Evolutionary conservation across 495 filamentous ascomycete species (phyloP).

Genomic region (Parachaetomium inaequale): DNA sequence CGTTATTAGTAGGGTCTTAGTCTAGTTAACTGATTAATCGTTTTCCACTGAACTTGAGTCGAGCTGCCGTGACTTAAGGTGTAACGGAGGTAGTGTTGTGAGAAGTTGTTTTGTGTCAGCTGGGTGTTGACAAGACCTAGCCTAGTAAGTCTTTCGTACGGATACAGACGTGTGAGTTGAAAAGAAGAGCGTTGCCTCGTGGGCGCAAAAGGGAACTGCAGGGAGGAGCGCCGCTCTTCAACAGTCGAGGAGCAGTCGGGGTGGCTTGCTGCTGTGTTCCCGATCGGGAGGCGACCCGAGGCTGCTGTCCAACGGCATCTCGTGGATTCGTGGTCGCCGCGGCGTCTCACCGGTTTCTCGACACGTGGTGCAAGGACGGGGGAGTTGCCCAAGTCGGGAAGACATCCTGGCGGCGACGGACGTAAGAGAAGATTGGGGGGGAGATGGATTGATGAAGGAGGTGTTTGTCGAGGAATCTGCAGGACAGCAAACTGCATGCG

Average conservation of each 20-base stretch:
- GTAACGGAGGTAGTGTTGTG: too few species aligned
- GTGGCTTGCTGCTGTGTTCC: slow-evolving; percentile 4
- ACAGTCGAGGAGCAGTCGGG: too few species aligned
- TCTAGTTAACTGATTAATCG: too few species aligned
- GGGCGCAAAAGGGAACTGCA: neutral
- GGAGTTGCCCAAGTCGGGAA: neutral
- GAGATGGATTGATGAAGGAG: neutral
- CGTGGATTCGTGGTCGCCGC: neutral
- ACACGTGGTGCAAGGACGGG: neutral
- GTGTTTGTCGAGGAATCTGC: neutral
- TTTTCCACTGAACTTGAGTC: too few species aligned
- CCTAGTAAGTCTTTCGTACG: too few species aligned
- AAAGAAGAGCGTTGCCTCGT: neutral
- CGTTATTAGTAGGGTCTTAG: too few species aligned
- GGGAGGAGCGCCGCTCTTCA: neutral
- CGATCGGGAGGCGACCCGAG: neutral
- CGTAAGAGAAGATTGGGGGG: neutral
- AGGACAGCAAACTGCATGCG: too few species aligned
- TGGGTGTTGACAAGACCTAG: too few species aligned
- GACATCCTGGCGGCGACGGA: neutral
- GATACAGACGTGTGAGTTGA: too few species aligned
- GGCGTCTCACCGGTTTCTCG: neutral
- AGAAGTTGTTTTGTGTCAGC: too few species aligned
- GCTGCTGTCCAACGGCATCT: neutral
- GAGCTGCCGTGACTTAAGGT: too few species aligned